phyloP scores from a whole-genome alignment of 495 filamentous ascomycete genomes.

The Penicillium longicatenatum region DNA sequence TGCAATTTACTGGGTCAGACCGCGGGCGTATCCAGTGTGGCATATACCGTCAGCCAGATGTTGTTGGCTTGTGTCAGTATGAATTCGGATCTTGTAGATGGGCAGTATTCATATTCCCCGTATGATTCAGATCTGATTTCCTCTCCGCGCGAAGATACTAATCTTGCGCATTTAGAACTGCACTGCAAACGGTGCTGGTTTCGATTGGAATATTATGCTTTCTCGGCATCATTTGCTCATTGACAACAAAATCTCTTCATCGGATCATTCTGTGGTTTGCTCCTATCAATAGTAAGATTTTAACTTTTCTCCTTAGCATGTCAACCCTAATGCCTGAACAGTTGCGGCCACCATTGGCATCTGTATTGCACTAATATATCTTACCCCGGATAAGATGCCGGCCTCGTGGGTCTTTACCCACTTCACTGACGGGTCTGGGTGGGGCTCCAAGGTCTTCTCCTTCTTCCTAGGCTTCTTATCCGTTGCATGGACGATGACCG shows the following conservation, averaged over 20 bases:
- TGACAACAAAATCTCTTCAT: conserved; percentile 65
- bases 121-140: conserved; percentile 18
- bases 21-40: conserved; percentile 58
- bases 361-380: conserved; percentile 60
- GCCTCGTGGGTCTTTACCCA: conserved; percentile 68
- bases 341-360: conserved; percentile 60
- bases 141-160: neutral
- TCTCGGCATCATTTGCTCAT: conserved; percentile 64
- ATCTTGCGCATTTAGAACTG: conserved; percentile 47
- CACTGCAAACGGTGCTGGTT: conserved; percentile 63
- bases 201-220: conserved; percentile 58
- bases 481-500: conserved; percentile 77
- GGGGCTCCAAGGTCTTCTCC: conserved; percentile 64
- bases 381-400: conserved; percentile 64
- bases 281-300: conserved; percentile 62
- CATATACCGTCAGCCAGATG: conserved; percentile 61
- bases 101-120: conserved; percentile 50
- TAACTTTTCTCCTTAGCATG: neutral
- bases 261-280: conserved; percentile 70
- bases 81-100: conserved; percentile 52
- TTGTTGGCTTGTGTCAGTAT: conserved; percentile 57
- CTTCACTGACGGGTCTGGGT: conserved; percentile 67
- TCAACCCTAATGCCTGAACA: conserved; percentile 16
- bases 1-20: conserved; percentile 64
- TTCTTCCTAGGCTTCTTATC: conserved; percentile 70